These are phyloP conservation scores for Delonix regia DNA, from an alignment of 306 rosid genomes.

Conservation along the genomic window DNA sequence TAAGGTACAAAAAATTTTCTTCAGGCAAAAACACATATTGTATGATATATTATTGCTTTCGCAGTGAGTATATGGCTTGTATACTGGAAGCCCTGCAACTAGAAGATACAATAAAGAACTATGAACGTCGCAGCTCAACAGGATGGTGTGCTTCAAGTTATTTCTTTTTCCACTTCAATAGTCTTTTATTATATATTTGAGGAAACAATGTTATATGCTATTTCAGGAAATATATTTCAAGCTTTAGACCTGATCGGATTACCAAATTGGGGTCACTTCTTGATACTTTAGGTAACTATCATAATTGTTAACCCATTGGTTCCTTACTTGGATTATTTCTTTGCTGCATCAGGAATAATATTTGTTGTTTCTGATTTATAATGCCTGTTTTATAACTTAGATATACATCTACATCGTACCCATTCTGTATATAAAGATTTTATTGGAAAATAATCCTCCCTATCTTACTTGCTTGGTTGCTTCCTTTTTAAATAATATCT, in stretches of 20 bases:
- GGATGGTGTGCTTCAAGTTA: slow-evolving; percentile 76
- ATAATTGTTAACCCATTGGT: slow-evolving; percentile 20
- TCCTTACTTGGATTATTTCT: slow-evolving; percentile 11
- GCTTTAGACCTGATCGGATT: slow-evolving; percentile 65
- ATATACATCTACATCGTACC: slow-evolving; percentile 5
- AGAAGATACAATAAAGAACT: slow-evolving; percentile 81
- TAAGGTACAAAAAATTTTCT: slow-evolving; percentile 22
- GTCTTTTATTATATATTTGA: slow-evolving; percentile 4
- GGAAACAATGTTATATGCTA: background rate
- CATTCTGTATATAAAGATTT: slow-evolving; percentile 16
- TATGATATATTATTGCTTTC: slow-evolving; percentile 40
- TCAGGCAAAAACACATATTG: slow-evolving; percentile 18
- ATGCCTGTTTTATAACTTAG: slow-evolving; percentile 3
- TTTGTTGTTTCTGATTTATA: slow-evolving; percentile 15
- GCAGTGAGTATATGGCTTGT: slow-evolving; percentile 88
- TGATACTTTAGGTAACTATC: slow-evolving; percentile 68
- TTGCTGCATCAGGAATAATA: background rate
- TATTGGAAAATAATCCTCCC: slow-evolving; percentile 7
- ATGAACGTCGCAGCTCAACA: slow-evolving; percentile 69
- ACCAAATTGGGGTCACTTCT: slow-evolving; percentile 65
- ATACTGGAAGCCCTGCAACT: slow-evolving; percentile 85
- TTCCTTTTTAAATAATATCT: slow-evolving; percentile 18
- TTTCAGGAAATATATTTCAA: slow-evolving; percentile 90
- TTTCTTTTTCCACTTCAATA: background rate
- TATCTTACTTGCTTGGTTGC: background rate